These are phyloP conservation scores for Komagataella mondaviorum DNA, from an alignment of 805 yeast genomes.

Conservation along the genomic window DNA sequence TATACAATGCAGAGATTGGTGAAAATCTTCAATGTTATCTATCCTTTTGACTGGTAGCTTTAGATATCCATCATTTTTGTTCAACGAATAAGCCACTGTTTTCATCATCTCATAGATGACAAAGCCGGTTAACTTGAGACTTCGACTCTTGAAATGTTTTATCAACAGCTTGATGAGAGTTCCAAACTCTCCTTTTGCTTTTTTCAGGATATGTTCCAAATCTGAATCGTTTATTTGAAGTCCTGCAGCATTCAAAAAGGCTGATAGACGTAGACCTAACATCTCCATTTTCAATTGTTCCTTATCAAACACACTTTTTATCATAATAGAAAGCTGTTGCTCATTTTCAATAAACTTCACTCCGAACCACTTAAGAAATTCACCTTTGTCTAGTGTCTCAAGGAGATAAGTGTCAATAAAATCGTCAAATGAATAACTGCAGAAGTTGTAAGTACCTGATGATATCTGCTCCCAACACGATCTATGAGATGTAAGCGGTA, in stretches of 20 bases:
- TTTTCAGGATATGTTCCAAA: slow-evolving; percentile 22
- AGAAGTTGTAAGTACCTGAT: slow-evolving; percentile 26
- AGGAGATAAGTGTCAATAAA: slow-evolving; percentile 9
- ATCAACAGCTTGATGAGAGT: slow-evolving; percentile 25
- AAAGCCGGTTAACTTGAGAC: slow-evolving; percentile 19
- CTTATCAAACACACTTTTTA: slow-evolving; percentile 21
- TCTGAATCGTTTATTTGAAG: slow-evolving; percentile 27
- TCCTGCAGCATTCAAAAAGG: slow-evolving; percentile 32
- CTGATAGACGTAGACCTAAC: slow-evolving; percentile 25
- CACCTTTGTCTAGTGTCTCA: slow-evolving; percentile 15
- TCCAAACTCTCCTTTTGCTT: slow-evolving; percentile 22
- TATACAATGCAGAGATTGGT: not conserved
- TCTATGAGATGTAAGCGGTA: slow-evolving; percentile 23
- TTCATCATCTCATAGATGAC: slow-evolving; percentile 21
- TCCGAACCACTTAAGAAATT: slow-evolving; percentile 19
- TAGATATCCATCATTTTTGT: not conserved
- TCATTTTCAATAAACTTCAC: slow-evolving; percentile 17
- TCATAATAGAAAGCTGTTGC: slow-evolving; percentile 27
- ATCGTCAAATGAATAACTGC: slow-evolving; percentile 8
- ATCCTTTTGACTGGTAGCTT: not conserved
- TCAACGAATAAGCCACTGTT: slow-evolving; percentile 5
- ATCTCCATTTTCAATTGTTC: slow-evolving; percentile 21
- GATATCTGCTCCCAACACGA: slow-evolving; percentile 35
- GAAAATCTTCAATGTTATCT: not conserved
- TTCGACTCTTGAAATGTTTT: slow-evolving; percentile 29